Conservation (phyloP, 2,329 filamentous ascomycete genomes). For the Fusarium sp. region DNA sequence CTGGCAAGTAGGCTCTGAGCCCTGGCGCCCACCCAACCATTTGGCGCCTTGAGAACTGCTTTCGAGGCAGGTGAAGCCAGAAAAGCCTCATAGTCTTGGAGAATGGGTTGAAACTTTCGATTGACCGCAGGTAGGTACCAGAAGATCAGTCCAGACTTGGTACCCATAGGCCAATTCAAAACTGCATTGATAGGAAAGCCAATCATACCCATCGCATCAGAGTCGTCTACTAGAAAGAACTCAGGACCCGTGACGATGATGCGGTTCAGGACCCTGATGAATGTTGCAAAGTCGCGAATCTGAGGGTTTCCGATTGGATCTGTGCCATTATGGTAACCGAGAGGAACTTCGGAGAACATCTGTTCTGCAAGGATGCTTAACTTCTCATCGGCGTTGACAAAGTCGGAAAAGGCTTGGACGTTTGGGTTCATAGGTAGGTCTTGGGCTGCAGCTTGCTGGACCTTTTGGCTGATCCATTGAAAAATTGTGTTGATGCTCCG, state of each 20-base stretch:
- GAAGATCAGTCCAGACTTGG: background rate
- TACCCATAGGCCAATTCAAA: background rate
- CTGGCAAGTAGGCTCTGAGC: fast-evolving
- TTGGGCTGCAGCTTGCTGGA: background rate
- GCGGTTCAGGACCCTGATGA: background rate
- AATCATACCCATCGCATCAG: background rate
- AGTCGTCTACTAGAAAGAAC: fast-evolving
- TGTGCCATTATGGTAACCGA: background rate
- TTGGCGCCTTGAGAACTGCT: background rate
- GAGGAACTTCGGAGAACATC: background rate
- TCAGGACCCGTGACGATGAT: fast-evolving
- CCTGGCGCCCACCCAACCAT: background rate
- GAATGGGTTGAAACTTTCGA: background rate
- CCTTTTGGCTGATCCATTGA: background rate
- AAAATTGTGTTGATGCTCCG: background rate
- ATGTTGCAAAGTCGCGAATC: background rate
- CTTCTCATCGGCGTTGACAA: background rate
- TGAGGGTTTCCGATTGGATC: background rate
- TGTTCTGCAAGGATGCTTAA: background rate
- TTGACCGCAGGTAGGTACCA: background rate
- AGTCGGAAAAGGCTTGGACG: background rate
- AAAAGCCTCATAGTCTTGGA: background rate
- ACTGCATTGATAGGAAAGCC: background rate
- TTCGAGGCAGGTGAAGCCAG: background rate
- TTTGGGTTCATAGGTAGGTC: background rate